These are phyloP conservation scores for Mortierella sp. DNA, from an alignment of 371 early-diverging fungal species.

Conservation along the genomic window DNA sequence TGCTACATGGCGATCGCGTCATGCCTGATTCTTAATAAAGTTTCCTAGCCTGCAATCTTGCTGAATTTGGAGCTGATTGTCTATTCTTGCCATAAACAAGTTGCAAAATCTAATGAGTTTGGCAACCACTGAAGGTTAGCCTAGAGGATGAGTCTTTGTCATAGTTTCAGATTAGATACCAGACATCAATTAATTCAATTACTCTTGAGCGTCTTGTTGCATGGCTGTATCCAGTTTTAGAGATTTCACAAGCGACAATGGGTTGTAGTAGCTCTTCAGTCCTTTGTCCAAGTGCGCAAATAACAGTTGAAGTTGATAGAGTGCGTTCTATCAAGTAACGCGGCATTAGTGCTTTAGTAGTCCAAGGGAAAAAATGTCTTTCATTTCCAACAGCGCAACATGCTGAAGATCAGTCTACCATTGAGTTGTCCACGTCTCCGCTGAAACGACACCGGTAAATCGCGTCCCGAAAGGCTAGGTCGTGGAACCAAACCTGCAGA, in stretches of 20 bases:
- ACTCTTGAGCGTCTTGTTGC: constrained; percentile 70
- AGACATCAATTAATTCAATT: constrained; percentile 40
- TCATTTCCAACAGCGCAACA: not conserved
- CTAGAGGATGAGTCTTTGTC: not conserved
- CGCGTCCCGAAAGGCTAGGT: constrained; percentile 50
- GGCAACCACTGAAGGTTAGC: not conserved
- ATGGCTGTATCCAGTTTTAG: constrained; percentile 56
- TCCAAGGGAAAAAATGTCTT: too few species aligned
- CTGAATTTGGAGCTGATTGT: constrained; percentile 41
- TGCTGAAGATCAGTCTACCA: constrained; percentile 19
- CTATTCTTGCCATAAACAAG: constrained; percentile 52
- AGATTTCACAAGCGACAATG: constrained; percentile 47
- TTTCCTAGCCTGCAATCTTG: constrained; percentile 7
- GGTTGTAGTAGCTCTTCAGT: constrained; percentile 46
- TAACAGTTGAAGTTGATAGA: constrained; percentile 57
- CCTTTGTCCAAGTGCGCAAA: constrained; percentile 53
- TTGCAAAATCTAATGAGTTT: constrained; percentile 42
- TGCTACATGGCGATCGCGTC: not conserved
- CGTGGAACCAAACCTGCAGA: constrained; percentile 61
- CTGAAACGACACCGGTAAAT: constrained; percentile 39
- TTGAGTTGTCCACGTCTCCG: constrained; percentile 9
- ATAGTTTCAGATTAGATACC: not conserved
- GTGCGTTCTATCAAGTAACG: constrained; percentile 20
- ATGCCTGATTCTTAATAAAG: constrained; percentile 42
- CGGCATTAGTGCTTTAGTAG: not conserved